Conservation (phyloP, 371 early-diverging fungal genomes). For the Rhizopus arrhizus region DNA sequence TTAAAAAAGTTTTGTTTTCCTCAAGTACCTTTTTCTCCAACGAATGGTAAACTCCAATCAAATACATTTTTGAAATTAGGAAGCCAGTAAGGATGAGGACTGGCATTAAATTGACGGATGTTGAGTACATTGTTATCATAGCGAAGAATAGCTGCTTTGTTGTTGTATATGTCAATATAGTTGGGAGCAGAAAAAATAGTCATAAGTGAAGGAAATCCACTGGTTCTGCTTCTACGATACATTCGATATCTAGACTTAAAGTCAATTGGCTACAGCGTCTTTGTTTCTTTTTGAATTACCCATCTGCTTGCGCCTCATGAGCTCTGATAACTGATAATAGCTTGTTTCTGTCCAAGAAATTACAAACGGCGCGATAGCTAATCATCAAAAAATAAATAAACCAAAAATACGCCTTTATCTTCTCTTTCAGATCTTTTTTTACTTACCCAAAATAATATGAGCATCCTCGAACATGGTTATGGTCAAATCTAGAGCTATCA, state of each 20-base stretch:
- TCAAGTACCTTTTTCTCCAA: conserved; percentile 91
- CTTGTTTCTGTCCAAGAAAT: conserved; percentile 92
- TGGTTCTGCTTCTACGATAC: conserved; percentile 91
- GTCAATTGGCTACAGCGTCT: neutral
- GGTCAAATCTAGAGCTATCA: conserved; percentile 76
- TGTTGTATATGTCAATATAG: conserved; percentile 96
- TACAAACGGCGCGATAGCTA: conserved; percentile 87
- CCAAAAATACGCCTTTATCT: neutral
- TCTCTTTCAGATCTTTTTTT: too few relatives aligned
- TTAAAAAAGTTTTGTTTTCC: neutral
- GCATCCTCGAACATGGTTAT: conserved; percentile 94
- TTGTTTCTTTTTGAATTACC: conserved; percentile 43
- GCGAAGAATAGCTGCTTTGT: conserved; percentile 96
- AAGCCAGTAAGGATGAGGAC: conserved; percentile 97
- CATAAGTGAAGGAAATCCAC: conserved; percentile 94
- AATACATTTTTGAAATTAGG: conserved; percentile 98
- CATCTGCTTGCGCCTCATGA: conserved; percentile 98
- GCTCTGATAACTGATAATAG: conserved; percentile 94
- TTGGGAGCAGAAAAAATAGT: conserved; percentile 98
- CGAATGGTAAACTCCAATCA: conserved; percentile 98
- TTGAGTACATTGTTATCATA: conserved; percentile 97
- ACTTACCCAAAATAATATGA: conserved; percentile 87
- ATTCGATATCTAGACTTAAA: conserved; percentile 66
- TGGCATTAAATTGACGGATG: conserved; percentile 85
- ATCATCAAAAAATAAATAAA: conserved; percentile 1